Base-by-base conservation (phyloP, 2,329 filamentous ascomycete species). In the Trichoderma endophyticum region DNA sequence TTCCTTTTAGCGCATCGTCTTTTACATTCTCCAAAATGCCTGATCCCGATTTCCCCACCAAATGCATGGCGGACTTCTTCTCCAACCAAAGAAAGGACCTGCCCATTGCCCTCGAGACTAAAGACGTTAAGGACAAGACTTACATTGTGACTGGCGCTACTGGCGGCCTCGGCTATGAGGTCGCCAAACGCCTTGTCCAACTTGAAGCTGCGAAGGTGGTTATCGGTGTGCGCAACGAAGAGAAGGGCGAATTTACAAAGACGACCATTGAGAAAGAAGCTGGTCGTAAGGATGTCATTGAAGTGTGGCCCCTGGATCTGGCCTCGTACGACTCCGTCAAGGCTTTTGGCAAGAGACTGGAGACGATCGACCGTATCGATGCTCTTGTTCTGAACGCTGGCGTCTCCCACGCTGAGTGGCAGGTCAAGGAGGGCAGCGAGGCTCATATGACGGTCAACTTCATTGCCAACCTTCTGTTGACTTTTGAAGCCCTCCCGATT, bases 301-400 rank as follows among this genome's bases (percentile, higher is more conserved):
- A 84, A 30, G 82, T 86, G 15, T 87, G 84, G 84, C 60, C 79
- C 5, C 74, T 86, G 8, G 83, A 87, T 72, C 81, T 87, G 63
- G 67, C 73, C 4, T 82, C 78, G 3, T 84, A 82, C 76, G 82
- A 75, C 0, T 78, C 77, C 56, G 74, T 81, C 54, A 73, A 74
- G 57, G 77, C 60, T 68, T 87, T 88, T 73, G 81, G 78, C 11
- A 73, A 73, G 4, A 72, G 77, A 15, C 72, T 75, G 1, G 63
- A 73, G 11, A 57, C 73, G 6, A 75, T 86, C 34, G 79, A 81
- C 4, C 77, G 85, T 11, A 75, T 86, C 21, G 84, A 86, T 71
- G 77, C 80, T 3, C 73, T 86, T 0, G 71, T 86, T 8, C 78
- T 81, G 63, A 86, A 85, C 65, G 85, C 84, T 4, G 75, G 77